A percentile compares a stretch with the other conserved stretches of the same genome.
phyloP scores from a whole-genome alignment of 2,329 filamentous ascomycete genomes.

The Alternaria arbusti region DNA sequence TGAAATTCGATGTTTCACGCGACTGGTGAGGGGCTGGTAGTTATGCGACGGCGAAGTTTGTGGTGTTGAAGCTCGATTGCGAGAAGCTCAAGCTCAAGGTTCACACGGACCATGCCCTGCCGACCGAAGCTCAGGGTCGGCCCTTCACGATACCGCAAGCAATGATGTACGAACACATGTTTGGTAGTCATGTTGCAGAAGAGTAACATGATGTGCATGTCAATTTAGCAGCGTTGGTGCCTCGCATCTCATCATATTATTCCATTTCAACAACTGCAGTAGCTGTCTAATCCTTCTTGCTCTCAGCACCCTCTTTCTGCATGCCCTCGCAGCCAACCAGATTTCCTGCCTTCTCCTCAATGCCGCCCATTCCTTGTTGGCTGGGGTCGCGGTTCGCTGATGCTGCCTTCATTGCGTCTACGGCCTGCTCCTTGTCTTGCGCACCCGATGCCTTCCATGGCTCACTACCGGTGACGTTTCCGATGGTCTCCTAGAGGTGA shows the following conservation, averaged over 20 bases:
- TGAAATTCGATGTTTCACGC: background rate
- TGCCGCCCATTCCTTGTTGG: slow-evolving; percentile 64
- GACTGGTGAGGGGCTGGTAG: background rate
- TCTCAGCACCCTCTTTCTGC: slow-evolving; percentile 54
- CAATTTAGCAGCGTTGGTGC: too few species aligned
- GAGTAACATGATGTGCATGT: background rate
- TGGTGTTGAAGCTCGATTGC: background rate
- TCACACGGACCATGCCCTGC: background rate
- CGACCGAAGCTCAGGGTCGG: background rate
- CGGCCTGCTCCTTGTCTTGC: slow-evolving; percentile 67
- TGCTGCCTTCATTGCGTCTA: slow-evolving; percentile 68
- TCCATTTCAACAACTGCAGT: background rate
- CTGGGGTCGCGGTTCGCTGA: slow-evolving; percentile 62
- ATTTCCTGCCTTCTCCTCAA: slow-evolving; percentile 69
- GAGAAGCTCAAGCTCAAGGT: slow-evolving; percentile 1
- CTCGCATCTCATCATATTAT: background rate
- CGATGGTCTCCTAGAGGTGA: slow-evolving; percentile 60
- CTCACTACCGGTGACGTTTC: slow-evolving; percentile 66
- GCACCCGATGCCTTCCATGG: slow-evolving; percentile 70
- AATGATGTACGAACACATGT: background rate
- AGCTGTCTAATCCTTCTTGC: slow-evolving; percentile 26
- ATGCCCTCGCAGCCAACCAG: slow-evolving; percentile 73
- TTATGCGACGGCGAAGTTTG: background rate
- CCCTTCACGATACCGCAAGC: background rate
- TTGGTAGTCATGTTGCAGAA: background rate